These are phyloP conservation scores for Cryphonectria nitschkei DNA, from an alignment of 2,329 filamentous ascomycete species.

Conservation along the genomic window DNA sequence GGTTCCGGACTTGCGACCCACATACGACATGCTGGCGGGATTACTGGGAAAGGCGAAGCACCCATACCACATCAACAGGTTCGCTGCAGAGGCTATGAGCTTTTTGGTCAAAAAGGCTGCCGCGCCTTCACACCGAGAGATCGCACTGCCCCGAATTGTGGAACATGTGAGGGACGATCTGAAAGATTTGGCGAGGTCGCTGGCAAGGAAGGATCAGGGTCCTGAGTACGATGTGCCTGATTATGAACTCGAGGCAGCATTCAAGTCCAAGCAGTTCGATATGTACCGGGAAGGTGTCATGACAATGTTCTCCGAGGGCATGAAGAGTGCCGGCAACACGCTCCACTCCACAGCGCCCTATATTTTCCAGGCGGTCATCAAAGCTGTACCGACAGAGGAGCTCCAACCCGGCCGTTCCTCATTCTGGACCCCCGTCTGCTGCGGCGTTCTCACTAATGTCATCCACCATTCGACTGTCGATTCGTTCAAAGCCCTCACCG, in stretches of 20 bases:
- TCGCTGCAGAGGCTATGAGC: slow-evolving; percentile 92
- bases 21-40: slow-evolving; percentile 81
- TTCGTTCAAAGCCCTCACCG: slow-evolving; percentile 71
- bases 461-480: slow-evolving; percentile 80
- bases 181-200: slow-evolving; percentile 39
- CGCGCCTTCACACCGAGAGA: slow-evolving; percentile 74
- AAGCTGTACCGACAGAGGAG: slow-evolving; percentile 54
- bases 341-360: slow-evolving; percentile 63
- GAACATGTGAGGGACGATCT: slow-evolving; percentile 74
- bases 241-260: slow-evolving; percentile 34
- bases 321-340: slow-evolving; percentile 63
- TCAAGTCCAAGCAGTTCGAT: slow-evolving; percentile 59
- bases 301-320: slow-evolving; percentile 86
- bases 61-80: slow-evolving; percentile 85
- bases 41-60: slow-evolving; percentile 82
- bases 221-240: slow-evolving; percentile 15
- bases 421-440: slow-evolving; percentile 67
- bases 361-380: slow-evolving; percentile 57
- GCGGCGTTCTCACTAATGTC: slow-evolving; percentile 77
- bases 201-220: slow-evolving; percentile 19
- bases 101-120: slow-evolving; percentile 92
- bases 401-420: slow-evolving; percentile 50
- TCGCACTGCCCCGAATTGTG: slow-evolving; percentile 71
- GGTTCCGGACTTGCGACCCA: slow-evolving; percentile 81
- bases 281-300: slow-evolving; percentile 88